Conservation (phyloP, 345 rosid species). For the Syzygium aqueum region DNA sequence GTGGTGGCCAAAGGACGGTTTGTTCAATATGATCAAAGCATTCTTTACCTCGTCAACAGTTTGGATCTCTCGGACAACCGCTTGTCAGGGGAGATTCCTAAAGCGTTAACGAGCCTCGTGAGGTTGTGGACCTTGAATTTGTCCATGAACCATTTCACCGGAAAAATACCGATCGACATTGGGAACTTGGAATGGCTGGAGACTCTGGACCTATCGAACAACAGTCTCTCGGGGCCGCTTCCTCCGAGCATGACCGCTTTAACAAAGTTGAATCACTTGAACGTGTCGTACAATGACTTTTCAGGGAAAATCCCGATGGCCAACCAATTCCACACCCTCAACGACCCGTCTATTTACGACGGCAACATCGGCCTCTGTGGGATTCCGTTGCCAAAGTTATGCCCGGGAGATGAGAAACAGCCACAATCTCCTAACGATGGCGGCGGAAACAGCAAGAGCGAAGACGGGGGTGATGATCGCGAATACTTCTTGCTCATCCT, state of each 20-base stretch:
- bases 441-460: background rate
- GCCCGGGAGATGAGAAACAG: background rate
- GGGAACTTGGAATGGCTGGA: background rate
- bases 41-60: slow-evolving; percentile 9
- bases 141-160: slow-evolving; percentile 32
- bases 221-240: background rate
- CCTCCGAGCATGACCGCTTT: background rate
- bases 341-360: background rate
- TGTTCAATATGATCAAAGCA: background rate
- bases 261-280: background rate
- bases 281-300: background rate
- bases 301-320: background rate
- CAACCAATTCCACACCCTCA: background rate
- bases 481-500: background rate
- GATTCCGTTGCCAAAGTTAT: background rate
- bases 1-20: background rate
- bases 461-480: background rate
- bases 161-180: slow-evolving; percentile 23
- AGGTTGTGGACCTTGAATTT: slow-evolving; percentile 28
- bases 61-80: slow-evolving; percentile 25
- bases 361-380: background rate
- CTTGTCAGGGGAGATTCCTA: slow-evolving; percentile 15
- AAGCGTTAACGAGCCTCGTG: slow-evolving; percentile 10
- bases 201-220: background rate
- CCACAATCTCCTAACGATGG: background rate